Percentiles rank a stretch among this genome's conserved stretches.
These are phyloP conservation scores for Phytomonas francai DNA, from an alignment of 208 protist genomes.

Conservation along the genomic window DNA sequence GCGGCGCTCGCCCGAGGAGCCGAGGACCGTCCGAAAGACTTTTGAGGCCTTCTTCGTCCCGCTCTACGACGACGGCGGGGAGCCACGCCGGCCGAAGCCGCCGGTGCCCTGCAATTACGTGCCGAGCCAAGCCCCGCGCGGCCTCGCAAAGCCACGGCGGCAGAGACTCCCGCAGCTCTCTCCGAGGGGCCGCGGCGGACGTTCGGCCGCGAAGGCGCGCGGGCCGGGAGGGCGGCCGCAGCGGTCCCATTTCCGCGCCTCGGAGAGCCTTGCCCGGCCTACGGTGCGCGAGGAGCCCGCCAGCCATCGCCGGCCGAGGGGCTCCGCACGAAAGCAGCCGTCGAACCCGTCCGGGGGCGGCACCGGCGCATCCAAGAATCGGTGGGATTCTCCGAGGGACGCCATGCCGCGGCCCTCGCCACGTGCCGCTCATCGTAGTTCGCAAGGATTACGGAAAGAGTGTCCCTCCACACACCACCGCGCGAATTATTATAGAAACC, in stretches of 20 bases:
- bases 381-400: not conserved
- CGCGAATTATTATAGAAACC: not conserved
- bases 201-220: not conserved
- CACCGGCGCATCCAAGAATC: not conserved
- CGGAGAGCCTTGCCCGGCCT: not conserved
- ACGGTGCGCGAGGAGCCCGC: not conserved
- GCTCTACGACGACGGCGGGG: constrained; percentile 17
- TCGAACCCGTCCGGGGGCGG: not conserved
- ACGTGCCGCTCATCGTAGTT: not conserved
- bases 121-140: constrained; percentile 13
- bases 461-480: not conserved
- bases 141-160: constrained; percentile 2
- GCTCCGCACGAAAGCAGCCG: not conserved
- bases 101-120: constrained; percentile 71
- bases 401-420: not conserved
- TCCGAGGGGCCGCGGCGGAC: not conserved
- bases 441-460: not conserved
- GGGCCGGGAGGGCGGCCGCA: not conserved
- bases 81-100: constrained; percentile 63
- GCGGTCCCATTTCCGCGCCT: not conserved
- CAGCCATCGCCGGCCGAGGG: not conserved
- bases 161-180: not conserved
- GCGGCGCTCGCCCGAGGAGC: constrained; percentile 21
- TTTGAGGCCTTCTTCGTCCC: constrained; percentile 64
- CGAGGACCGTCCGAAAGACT: constrained; percentile 62